A percentile compares a stretch with the other conserved stretches of the same genome.
Conservation (phyloP, 2,329 filamentous ascomycete species). For the Torrubiella hemipterigena region DNA sequence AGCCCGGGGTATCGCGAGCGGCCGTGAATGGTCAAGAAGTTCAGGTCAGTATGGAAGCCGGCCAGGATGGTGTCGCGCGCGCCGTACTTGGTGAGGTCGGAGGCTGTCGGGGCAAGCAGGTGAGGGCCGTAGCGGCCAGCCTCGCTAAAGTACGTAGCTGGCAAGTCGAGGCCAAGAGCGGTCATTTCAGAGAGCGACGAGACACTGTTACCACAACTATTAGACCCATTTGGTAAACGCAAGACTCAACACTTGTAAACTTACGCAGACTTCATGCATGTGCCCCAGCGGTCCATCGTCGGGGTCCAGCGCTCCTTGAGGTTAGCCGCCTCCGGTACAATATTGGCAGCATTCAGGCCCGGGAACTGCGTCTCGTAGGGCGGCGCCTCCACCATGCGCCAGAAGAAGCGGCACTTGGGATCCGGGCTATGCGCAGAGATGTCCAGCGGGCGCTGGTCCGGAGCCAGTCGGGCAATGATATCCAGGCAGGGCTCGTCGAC, state of each 20-base stretch:
- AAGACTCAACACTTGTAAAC: conserved; percentile 12
- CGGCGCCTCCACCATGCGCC: conserved; percentile 42
- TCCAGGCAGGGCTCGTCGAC: conserved; percentile 48
- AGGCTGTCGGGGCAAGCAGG: conserved; percentile 48
- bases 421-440: conserved; percentile 44
- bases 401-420: conserved; percentile 53
- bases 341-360: conserved; percentile 40
- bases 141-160: conserved; percentile 38
- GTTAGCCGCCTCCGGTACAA: conserved; percentile 35
- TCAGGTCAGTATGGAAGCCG: conserved; percentile 52
- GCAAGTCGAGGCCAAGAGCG: conserved; percentile 42
- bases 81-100: conserved; percentile 42
- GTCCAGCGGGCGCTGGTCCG: conserved; percentile 44
- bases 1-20: conserved; percentile 49
- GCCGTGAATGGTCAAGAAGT: conserved; percentile 54
- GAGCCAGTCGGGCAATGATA: conserved; percentile 41
- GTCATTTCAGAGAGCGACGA: conserved; percentile 46
- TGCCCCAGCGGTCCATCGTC: conserved; percentile 45
- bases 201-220: conserved; percentile 24
- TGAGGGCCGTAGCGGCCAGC: conserved; percentile 48
- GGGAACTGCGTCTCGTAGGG: conserved; percentile 45
- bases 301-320: conserved; percentile 40
- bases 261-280: conserved; percentile 47
- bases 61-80: conserved; percentile 45
- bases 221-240: background rate